These are phyloP conservation scores for Plasmopara viticola DNA, from an alignment of 352 stramenopile genomes.

Conservation along the genomic window DNA sequence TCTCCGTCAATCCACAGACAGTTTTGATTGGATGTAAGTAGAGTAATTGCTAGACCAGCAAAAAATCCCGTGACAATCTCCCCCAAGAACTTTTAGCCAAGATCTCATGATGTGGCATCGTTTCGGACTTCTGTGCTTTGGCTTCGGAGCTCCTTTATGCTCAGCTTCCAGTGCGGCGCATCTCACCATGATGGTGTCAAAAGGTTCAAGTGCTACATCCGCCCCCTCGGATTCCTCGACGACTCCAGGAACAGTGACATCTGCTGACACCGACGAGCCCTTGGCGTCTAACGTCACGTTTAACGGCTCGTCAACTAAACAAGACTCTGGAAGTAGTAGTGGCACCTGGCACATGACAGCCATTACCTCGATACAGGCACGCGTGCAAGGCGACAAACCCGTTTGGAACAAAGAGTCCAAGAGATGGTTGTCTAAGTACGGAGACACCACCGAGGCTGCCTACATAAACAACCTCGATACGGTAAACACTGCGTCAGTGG, in stretches of 20 bases:
- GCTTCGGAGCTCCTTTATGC: slow-evolving; percentile 4
- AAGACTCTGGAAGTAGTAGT: slow-evolving; percentile 3
- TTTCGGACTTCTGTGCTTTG: slow-evolving; percentile 12
- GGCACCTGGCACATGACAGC: slow-evolving; percentile 20
- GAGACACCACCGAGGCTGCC: slow-evolving; percentile 26
- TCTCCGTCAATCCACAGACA: too few species aligned
- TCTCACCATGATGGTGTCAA: slow-evolving; percentile 7
- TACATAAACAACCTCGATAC: slow-evolving; percentile 47
- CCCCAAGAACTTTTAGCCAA: too few species aligned
- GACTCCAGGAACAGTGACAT: not conserved
- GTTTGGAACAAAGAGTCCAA: slow-evolving; percentile 28
- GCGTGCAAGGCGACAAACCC: slow-evolving; percentile 44
- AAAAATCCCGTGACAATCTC: too few species aligned
- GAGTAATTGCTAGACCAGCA: too few species aligned
- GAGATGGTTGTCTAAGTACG: slow-evolving; percentile 35
- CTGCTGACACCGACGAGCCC: not conserved
- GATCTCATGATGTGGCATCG: slow-evolving; percentile 9
- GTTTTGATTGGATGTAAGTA: too few species aligned
- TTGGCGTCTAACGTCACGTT: not conserved
- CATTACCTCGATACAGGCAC: slow-evolving; percentile 40
- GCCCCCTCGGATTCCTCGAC: not conserved
- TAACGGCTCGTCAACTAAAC: not conserved
- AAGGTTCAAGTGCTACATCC: not conserved
- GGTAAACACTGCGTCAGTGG: slow-evolving; percentile 49
- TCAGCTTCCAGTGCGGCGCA: slow-evolving; percentile 3